Conservation (phyloP, 305 asterid species). For the Solanum hybrid region DNA sequence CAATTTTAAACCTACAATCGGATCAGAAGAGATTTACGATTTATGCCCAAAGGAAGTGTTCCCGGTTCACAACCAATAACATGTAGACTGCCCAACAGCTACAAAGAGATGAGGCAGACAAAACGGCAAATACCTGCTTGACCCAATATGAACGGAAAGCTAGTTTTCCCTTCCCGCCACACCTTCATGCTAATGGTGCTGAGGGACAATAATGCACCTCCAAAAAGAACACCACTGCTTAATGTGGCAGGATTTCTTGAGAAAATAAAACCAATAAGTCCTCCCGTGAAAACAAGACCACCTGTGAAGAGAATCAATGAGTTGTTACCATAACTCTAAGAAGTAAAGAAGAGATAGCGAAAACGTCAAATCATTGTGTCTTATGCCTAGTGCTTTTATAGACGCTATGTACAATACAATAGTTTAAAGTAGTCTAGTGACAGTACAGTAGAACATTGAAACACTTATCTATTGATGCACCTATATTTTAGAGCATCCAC, state of each 20-base stretch:
- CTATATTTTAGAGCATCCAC: background rate
- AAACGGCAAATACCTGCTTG: constrained; percentile 58
- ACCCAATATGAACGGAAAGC: constrained; percentile 71
- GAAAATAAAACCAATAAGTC: constrained; percentile 58
- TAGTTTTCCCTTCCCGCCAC: constrained; percentile 78
- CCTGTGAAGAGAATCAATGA: constrained; percentile 34
- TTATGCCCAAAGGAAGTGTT: background rate
- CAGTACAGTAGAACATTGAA: background rate
- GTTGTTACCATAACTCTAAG: background rate
- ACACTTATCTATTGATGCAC: background rate
- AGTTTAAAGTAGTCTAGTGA: background rate
- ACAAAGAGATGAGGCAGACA: background rate
- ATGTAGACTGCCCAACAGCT: background rate
- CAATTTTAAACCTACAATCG: background rate
- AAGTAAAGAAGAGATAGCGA: background rate
- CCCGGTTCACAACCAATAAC: background rate
- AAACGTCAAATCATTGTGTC: background rate
- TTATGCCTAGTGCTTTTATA: background rate
- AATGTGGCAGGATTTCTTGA: constrained; percentile 49
- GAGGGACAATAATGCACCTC: constrained; percentile 72
- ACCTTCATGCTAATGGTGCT: constrained; percentile 69
- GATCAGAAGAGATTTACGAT: background rate
- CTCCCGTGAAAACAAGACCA: constrained; percentile 65
- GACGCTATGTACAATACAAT: background rate
- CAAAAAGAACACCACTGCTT: constrained; percentile 51